Evolutionary conservation across 2,329 filamentous ascomycete genomes (phyloP).

Genomic region (Cryphonectria carpinicola): DNA sequence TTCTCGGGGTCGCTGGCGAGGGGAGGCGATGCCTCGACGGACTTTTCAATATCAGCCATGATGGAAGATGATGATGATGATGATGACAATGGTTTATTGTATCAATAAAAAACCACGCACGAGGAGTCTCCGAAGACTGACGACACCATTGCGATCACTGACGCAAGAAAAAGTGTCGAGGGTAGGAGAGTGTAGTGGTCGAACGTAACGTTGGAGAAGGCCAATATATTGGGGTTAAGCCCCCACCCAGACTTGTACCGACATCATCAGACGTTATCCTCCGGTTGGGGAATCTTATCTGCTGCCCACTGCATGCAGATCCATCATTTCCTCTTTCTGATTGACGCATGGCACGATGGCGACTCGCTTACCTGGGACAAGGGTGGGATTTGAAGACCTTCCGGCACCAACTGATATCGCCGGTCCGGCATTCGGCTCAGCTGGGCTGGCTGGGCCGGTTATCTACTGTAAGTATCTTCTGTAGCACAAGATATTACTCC

Average conservation of each 20-base stretch:
- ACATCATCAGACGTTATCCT: neutral
- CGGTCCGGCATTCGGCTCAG: neutral
- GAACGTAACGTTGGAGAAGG: slow-evolving; percentile 1
- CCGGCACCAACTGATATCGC: neutral
- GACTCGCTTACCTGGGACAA: neutral
- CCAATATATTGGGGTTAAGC: neutral
- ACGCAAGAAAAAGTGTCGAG: neutral
- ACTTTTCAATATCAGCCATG: slow-evolving; percentile 29
- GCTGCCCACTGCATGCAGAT: slow-evolving; percentile 6
- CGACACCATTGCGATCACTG: neutral
- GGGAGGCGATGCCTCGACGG: slow-evolving; percentile 1
- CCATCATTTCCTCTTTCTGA: neutral
- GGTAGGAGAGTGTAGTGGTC: neutral
- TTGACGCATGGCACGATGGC: neutral
- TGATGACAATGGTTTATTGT: no score
- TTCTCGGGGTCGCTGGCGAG: slow-evolving; percentile 25
- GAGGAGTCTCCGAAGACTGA: neutral
- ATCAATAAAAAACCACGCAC: neutral
- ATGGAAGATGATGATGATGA: neutral
- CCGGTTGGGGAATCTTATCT: neutral
- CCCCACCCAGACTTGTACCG: neutral
- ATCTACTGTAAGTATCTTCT: neutral
- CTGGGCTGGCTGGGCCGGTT: neutral
- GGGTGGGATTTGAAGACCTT: neutral
- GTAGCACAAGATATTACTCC: neutral